Evolutionary conservation across 164 flowering plant genomes (phyloP), one percentile per base, ranked within the genome.

Genomic region (Tetracentron sinense): DNA sequence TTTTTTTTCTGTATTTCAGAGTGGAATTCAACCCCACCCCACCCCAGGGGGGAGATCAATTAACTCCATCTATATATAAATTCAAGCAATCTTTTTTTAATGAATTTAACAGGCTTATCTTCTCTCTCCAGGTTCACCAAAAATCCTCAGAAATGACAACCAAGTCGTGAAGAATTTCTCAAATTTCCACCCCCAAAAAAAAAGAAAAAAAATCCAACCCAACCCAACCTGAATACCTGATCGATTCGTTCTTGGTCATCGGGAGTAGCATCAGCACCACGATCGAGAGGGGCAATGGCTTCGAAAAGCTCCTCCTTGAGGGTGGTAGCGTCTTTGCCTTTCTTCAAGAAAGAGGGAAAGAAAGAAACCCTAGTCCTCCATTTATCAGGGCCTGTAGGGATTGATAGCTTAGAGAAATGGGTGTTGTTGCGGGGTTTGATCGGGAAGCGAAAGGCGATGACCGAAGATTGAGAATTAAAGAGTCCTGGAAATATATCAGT

Each of bases 241-340:
- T 88, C 91, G 55, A 88, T 73, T 22, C 56, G 71, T 58, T 79
- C 76, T 65, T 81, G 92, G 56, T 85, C 93, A 38, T 88, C 90
- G 26, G 85, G 78, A 26, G 90, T 67, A 53, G 97, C 97, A 11
- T 83, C 84, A 0, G 97, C 96, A 15, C 97, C 97, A 1, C 97
- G 83, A 76, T 91, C 93, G 30, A 91, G 93, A 4, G 85, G 82
- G 0, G 71, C 76, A 49, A 91, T 83, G 50, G 90, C 87, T 0
- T 83, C 83, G 2, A 91, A 81, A 64, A 91, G 93, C 80, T 91
- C 87, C 31, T 81, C 72, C 60, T 91, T 91, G 66, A 88, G 78
- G 27, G 74, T 21, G 6, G 75, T 72, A 6, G 70, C 76, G 63
- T 84, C 83, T 56, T 85, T 85, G 7, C 73, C 75, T 56, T 79